phyloP scores from a whole-genome alignment of 495 filamentous ascomycete species.

The Aspergillus avenaceus region DNA sequence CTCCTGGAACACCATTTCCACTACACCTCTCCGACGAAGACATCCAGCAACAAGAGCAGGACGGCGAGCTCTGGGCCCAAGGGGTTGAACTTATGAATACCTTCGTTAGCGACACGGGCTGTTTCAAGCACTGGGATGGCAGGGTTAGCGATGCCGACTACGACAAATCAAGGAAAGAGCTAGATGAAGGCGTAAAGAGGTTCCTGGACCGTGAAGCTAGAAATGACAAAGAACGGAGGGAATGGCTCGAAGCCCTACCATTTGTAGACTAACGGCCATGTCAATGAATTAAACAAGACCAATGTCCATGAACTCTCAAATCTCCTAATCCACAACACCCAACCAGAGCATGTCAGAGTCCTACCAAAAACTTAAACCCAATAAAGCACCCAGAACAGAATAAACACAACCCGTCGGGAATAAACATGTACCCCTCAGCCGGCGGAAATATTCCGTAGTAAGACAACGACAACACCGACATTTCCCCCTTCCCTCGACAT shows the following conservation, averaged over 20 bases:
- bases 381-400: too few relatives aligned
- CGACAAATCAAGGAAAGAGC: constrained; percentile 17
- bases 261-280: constrained; percentile 26
- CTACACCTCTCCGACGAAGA: constrained; percentile 17
- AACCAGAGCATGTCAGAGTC: too few relatives aligned
- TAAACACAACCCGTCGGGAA: too few relatives aligned
- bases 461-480: too few relatives aligned
- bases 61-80: constrained; percentile 23
- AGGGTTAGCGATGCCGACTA: constrained; percentile 20
- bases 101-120: constrained; percentile 20
- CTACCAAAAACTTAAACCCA: too few relatives aligned
- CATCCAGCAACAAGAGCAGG: constrained; percentile 14
- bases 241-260: constrained; percentile 19
- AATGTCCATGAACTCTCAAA: too few relatives aligned
- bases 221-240: constrained; percentile 17
- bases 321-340: too few relatives aligned
- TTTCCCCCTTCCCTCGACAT: too few relatives aligned
- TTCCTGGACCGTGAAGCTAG: constrained; percentile 22
- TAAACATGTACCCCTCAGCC: too few relatives aligned
- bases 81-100: constrained; percentile 23
- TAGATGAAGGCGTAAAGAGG: constrained; percentile 20
- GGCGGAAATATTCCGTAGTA: too few relatives aligned
- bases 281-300: too few relatives aligned
- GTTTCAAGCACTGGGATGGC: constrained; percentile 25
- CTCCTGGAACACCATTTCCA: constrained; percentile 15